Percentiles rank a stretch among this genome's conserved stretches.
These are phyloP conservation scores for Penicillium pancosmium DNA, from an alignment of 495 filamentous ascomycete species.

Conservation along the genomic window DNA sequence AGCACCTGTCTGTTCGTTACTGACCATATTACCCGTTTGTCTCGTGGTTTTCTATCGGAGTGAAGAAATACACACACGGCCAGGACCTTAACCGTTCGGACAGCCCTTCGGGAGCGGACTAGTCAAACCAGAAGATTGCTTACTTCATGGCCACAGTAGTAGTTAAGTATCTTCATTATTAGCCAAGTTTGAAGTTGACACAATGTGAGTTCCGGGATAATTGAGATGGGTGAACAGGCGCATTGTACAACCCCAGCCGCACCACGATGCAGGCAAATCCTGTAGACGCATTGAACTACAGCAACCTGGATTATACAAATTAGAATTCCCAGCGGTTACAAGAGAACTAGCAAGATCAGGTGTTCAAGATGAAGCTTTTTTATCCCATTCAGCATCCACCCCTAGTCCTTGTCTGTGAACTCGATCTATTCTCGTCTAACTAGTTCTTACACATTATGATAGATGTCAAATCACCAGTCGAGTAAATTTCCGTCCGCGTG, in stretches of 20 bases:
- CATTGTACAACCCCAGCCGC: conserved; percentile 26
- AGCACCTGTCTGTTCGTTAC: neutral
- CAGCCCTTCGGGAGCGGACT: too few species aligned
- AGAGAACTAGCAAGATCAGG: neutral
- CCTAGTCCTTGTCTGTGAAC: neutral
- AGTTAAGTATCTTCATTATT: neutral
- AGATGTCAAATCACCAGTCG: conserved; percentile 1
- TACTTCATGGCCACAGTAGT: too few species aligned
- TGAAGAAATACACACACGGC: neutral
- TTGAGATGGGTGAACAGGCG: conserved; percentile 17
- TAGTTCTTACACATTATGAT: neutral
- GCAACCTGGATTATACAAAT: conserved; percentile 6
- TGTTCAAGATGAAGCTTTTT: neutral
- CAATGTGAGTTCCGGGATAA: conserved; percentile 15
- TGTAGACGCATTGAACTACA: conserved; percentile 14
- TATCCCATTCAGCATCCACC: neutral
- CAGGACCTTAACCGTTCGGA: neutral
- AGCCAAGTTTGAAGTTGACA: neutral
- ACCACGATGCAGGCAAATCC: conserved; percentile 1
- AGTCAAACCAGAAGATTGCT: too few species aligned
- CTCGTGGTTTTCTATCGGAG: neutral
- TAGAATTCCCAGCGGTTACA: neutral
- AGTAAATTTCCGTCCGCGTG: conserved; percentile 7
- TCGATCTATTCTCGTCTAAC: conserved; percentile 4
- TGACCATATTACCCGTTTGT: conserved; percentile 9